phyloP scores from a whole-genome alignment of 148 eudicot genomes.

The Vaccinium darrowii region DNA sequence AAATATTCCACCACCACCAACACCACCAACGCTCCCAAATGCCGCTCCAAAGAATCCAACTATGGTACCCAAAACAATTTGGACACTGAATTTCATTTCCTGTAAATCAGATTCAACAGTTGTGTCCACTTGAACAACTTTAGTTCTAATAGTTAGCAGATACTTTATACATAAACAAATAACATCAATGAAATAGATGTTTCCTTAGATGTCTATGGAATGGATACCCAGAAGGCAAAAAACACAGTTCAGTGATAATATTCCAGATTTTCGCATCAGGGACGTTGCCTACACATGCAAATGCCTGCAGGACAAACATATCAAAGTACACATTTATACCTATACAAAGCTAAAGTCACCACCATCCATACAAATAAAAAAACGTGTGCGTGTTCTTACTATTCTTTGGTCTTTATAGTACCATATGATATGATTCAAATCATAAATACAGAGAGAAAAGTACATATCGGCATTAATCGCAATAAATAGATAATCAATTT shows the following conservation, averaged over 20 bases:
- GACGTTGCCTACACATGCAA: not conserved
- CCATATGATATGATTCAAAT: not conserved
- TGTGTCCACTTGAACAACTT: not conserved
- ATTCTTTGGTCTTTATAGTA: not conserved
- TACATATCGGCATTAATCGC: too few species aligned
- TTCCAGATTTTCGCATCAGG: not conserved
- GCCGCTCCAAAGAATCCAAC: conserved; percentile 91
- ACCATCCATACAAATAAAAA: not conserved
- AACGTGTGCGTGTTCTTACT: too few species aligned
- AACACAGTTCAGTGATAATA: not conserved
- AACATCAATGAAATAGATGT: not conserved
- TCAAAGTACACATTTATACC: not conserved
- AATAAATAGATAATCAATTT: too few species aligned
- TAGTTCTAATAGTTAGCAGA: not conserved
- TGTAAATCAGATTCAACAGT: conserved; percentile 28
- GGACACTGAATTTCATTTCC: conserved; percentile 81
- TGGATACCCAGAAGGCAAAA: not conserved
- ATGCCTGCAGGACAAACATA: not conserved
- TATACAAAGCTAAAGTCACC: not conserved
- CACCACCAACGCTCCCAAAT: conserved; percentile 98
- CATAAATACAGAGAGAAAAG: not conserved
- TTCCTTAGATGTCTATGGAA: not conserved
- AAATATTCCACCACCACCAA: conserved; percentile 97
- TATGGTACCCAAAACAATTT: conserved; percentile 58
- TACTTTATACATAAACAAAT: not conserved